Conservation (phyloP, 139 green algal genomes). For the Tetraselmis striata region DNA sequence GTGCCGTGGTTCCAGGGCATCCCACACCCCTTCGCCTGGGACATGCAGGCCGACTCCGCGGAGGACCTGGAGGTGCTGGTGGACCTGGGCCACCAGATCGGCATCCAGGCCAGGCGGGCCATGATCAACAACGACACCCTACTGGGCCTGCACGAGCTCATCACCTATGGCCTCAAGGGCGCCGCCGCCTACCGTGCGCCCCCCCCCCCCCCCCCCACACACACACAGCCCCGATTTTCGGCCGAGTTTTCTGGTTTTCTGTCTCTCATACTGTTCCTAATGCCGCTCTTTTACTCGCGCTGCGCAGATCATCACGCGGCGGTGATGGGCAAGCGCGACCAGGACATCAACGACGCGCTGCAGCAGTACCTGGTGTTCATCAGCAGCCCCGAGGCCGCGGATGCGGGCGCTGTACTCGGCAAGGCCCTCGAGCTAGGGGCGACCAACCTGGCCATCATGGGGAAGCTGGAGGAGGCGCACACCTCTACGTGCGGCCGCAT, state of each 20-base stretch:
- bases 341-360: not conserved
- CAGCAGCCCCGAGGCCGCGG: conserved; percentile 11
- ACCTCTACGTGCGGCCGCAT: conserved; percentile 7
- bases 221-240: not conserved
- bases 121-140: conserved; percentile 31
- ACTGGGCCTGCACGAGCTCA: conserved; percentile 54
- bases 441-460: conserved; percentile 49
- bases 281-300: too few species aligned
- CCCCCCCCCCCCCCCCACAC: not conserved
- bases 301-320: conserved; percentile 23
- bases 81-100: conserved; percentile 13
- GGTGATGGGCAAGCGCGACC: conserved; percentile 21
- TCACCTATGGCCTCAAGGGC: conserved; percentile 57
- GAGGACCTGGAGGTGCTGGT: conserved; percentile 11
- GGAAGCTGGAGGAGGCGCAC: conserved; percentile 51
- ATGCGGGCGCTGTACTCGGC: conserved; percentile 33
- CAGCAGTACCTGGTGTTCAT: conserved; percentile 32
- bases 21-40: conserved; percentile 35
- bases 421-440: conserved; percentile 39
- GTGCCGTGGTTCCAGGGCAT: conserved; percentile 30
- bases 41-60: not conserved
- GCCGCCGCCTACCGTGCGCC: conserved; percentile 39
- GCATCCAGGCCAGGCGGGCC: not conserved
- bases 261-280: not conserved
- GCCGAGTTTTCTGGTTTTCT: not conserved